These are phyloP conservation scores for Glycine soja DNA, from an alignment of 306 rosid species.

Conservation along the genomic window DNA sequence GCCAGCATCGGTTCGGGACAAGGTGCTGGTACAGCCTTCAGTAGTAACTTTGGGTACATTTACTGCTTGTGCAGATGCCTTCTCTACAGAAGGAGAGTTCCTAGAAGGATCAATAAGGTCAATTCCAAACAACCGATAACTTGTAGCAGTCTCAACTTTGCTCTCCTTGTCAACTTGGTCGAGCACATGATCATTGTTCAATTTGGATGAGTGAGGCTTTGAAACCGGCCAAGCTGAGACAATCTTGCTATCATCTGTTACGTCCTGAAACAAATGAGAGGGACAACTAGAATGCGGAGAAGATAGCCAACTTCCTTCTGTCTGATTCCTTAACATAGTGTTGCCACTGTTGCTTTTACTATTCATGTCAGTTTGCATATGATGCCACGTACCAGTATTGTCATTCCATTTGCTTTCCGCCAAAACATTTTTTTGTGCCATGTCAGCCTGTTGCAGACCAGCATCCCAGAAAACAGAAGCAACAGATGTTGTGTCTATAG, in stretches of 20 bases:
- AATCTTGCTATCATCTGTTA: conserved; percentile 66
- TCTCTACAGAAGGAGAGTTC: conserved; percentile 52
- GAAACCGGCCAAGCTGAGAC: conserved; percentile 61
- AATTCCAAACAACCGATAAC: conserved; percentile 79
- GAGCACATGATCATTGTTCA: conserved; percentile 50
- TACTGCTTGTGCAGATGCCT: conserved; percentile 45
- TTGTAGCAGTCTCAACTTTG: conserved; percentile 65
- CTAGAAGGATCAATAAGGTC: conserved; percentile 64
- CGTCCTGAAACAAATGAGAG: conserved; percentile 63
- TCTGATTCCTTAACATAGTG: conserved; percentile 56
- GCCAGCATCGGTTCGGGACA: conserved; percentile 63
- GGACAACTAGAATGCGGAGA: conserved; percentile 63
- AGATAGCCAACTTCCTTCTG: conserved; percentile 68
- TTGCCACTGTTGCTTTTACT: conserved; percentile 59
- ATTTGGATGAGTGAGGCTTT: conserved; percentile 52
- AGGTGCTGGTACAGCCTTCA: conserved; percentile 57
- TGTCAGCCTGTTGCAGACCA: conserved; percentile 57
- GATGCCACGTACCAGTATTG: conserved; percentile 57
- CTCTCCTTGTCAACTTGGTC: conserved; percentile 68
- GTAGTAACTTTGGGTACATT: conserved; percentile 36
- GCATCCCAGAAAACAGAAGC: conserved; percentile 68
- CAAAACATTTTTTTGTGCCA: conserved; percentile 53
- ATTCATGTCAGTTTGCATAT: conserved; percentile 58
- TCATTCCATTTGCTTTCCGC: conserved; percentile 66
- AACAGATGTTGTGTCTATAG: conserved; percentile 55